Conservation (phyloP, 352 stramenopile species). For the Globisporangium canariense region DNA sequence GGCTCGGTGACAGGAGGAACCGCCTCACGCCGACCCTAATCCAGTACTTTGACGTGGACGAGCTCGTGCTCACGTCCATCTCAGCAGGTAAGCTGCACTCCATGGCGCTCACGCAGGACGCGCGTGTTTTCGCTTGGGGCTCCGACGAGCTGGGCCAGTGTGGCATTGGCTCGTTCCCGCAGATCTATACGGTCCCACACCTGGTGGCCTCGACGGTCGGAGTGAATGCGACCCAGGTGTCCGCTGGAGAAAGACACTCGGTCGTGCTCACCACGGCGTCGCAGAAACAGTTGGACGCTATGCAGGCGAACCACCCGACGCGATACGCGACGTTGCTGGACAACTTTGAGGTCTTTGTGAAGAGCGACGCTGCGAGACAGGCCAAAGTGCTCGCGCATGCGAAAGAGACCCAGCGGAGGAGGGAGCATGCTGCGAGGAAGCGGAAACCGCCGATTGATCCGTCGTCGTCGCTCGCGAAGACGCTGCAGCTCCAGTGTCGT, state of each 20-base stretch:
- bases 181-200: conserved; percentile 75
- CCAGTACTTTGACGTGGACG: conserved; percentile 49
- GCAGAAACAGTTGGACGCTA: conserved; percentile 35
- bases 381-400: conserved; percentile 28
- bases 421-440: conserved; percentile 27
- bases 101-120: conserved; percentile 40
- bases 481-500: conserved; percentile 25
- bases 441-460: conserved; percentile 38
- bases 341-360: conserved; percentile 33
- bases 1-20: conserved; percentile 54
- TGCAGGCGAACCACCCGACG: conserved; percentile 43
- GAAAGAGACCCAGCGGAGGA: conserved; percentile 23
- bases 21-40: conserved; percentile 34
- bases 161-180: conserved; percentile 55
- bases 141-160: conserved; percentile 76
- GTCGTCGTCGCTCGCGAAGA: conserved; percentile 19
- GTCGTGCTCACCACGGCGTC: conserved; percentile 39
- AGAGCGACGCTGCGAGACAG: conserved; percentile 35
- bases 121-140: conserved; percentile 62
- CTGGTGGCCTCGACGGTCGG: conserved; percentile 59
- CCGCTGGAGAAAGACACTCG: conserved; percentile 50
- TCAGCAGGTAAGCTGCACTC: conserved; percentile 57
- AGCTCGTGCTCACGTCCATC: conserved; percentile 34
- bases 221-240: conserved; percentile 47
- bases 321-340: conserved; percentile 42